Evolutionary conservation across 2,329 filamentous ascomycete species (phyloP).

Genomic region (Moelleriella libera): DNA sequence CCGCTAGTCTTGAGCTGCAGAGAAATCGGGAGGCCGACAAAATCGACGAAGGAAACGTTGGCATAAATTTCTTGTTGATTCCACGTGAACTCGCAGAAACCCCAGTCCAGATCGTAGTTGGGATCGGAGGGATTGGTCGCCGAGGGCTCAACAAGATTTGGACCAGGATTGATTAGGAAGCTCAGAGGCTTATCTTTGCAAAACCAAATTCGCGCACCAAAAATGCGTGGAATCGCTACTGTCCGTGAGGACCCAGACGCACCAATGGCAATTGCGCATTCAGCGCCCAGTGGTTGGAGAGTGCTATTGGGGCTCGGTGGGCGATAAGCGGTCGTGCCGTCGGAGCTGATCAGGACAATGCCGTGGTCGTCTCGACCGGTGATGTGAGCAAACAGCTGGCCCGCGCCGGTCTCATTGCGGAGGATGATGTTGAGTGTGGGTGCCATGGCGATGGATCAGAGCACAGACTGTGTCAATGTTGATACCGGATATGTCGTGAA

Average conservation of each 20-base stretch:
- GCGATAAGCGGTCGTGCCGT: constrained; percentile 52
- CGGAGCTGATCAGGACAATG: constrained; percentile 47
- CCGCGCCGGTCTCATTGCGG: constrained; percentile 49
- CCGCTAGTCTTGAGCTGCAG: constrained; percentile 34
- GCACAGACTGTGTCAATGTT: not conserved
- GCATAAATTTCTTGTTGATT: constrained; percentile 47
- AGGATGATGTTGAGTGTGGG: constrained; percentile 41
- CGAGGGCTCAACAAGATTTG: constrained; percentile 61
- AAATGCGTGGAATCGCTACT: constrained; percentile 54
- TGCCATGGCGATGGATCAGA: constrained; percentile 4
- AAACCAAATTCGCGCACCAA: constrained; percentile 62
- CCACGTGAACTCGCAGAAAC: constrained; percentile 57
- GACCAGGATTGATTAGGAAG: constrained; percentile 58
- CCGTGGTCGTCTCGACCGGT: constrained; percentile 47
- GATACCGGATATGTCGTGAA: too few species aligned
- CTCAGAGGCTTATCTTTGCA: constrained; percentile 43
- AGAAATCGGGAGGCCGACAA: constrained; percentile 51
- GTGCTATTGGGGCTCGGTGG: constrained; percentile 41
- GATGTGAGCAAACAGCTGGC: constrained; percentile 49
- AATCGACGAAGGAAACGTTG: constrained; percentile 66
- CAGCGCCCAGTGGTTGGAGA: constrained; percentile 33
- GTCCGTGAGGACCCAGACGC: constrained; percentile 42
- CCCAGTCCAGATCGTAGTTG: constrained; percentile 49
- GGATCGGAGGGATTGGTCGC: constrained; percentile 50
- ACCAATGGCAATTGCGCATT: constrained; percentile 52